A percentile compares a stretch with the other conserved stretches of the same genome.
Conservation (phyloP, 225 moss, liverwort and hornwort genomes). For the Asterella californica region DNA sequence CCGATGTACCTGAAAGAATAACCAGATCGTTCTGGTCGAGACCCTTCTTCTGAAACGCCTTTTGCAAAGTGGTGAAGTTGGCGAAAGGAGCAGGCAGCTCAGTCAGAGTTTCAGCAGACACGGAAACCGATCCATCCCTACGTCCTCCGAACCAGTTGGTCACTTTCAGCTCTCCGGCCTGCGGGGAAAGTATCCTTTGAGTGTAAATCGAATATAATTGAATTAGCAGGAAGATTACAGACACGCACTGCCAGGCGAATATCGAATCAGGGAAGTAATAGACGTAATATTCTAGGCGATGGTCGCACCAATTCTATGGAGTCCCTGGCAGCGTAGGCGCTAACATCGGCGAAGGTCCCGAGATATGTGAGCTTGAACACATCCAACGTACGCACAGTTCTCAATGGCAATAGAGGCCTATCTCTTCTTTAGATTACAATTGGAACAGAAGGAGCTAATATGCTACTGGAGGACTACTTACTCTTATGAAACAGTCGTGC, state of each 20-base stretch:
- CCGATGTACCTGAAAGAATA: slow-evolving; percentile 35
- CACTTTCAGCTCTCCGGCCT: not conserved
- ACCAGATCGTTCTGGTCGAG: slow-evolving; percentile 34
- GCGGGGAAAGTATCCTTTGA: not conserved
- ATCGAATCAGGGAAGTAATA: too few relatives aligned
- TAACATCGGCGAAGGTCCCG: slow-evolving; percentile 28
- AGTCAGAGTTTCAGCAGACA: slow-evolving; percentile 16
- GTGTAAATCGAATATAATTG: too few relatives aligned
- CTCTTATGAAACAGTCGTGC: too few relatives aligned
- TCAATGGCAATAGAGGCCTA: too few relatives aligned
- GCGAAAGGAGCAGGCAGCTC: slow-evolving; percentile 39
- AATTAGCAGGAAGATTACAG: too few relatives aligned
- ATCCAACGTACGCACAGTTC: too few relatives aligned
- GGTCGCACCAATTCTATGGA: slow-evolving; percentile 20
- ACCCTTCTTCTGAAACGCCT: slow-evolving; percentile 34
- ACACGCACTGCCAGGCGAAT: not conserved
- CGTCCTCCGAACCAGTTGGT: slow-evolving; percentile 21
- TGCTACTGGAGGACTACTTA: too few relatives aligned
- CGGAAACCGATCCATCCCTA: slow-evolving; percentile 25
- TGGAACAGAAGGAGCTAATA: too few relatives aligned
- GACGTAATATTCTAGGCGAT: too few relatives aligned
- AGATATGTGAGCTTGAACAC: too few relatives aligned
- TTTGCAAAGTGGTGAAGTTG: slow-evolving; percentile 25
- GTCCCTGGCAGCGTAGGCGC: slow-evolving; percentile 30
- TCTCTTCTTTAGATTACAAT: too few relatives aligned